phyloP scores from a whole-genome alignment of 2,329 filamentous ascomycete species.

The Acrocalymma vagum region DNA sequence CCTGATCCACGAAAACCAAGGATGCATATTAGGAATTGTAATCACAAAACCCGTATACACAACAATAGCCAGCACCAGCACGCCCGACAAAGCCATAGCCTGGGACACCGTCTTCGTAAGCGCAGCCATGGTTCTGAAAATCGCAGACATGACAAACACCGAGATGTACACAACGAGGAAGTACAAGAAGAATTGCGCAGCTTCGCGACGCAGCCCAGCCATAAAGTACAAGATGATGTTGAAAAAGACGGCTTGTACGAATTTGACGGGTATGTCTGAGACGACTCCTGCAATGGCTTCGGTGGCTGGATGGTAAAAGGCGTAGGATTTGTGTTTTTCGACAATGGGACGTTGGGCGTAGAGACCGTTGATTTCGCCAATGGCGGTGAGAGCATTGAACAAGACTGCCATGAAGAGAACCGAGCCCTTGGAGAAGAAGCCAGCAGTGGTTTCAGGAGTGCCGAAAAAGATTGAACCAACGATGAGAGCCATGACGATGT shows the following conservation, averaged over 20 bases:
- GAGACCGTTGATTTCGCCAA: conserved; percentile 62
- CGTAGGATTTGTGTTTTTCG: conserved; percentile 86
- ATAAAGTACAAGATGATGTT: conserved; percentile 87
- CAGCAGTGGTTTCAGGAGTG: conserved; percentile 57
- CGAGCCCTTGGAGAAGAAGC: conserved; percentile 64
- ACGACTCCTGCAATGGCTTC: conserved; percentile 87
- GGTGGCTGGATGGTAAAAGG: conserved; percentile 85
- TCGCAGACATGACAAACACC: conserved; percentile 78
- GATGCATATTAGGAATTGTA: conserved; percentile 65
- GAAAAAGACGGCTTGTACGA: conserved; percentile 74
- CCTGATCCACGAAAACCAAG: conserved; percentile 57
- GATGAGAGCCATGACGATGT: conserved; percentile 67
- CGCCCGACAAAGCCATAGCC: conserved; percentile 62
- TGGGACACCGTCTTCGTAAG: conserved; percentile 72
- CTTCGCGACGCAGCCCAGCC: conserved; percentile 75
- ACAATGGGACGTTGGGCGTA: conserved; percentile 90
- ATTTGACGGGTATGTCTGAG: conserved; percentile 82
- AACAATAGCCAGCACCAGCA: conserved; percentile 70
- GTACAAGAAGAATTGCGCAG: conserved; percentile 85
- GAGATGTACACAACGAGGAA: conserved; percentile 64
- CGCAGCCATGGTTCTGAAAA: conserved; percentile 81
- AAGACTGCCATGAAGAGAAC: conserved; percentile 69
- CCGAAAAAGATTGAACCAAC: conserved; percentile 69
- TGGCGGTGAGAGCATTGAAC: conserved; percentile 66
- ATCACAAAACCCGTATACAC: conserved; percentile 75